Base-by-base conservation (phyloP, 169 alveolate species). In the Cryptosporidium ryanae region DNA sequence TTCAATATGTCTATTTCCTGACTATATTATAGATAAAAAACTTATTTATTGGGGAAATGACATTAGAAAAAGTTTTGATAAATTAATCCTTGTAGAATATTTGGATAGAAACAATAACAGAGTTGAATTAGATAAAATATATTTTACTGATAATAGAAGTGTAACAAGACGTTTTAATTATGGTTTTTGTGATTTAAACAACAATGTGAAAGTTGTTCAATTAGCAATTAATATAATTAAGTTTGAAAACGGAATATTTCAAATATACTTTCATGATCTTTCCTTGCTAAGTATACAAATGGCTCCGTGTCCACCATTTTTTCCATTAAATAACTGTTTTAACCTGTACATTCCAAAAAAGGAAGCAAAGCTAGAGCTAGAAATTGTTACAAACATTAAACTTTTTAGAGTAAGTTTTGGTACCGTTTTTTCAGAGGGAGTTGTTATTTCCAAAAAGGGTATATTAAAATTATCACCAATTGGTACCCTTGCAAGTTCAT, bases 41-140 rank as follows among this genome's bases (percentile, higher is more conserved):
- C 64, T 66, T 44, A 23, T 48, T 44, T 66, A 43, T 66, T 66
- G 82, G 82, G 82, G 64, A 10, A 66, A 66, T 43, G 82, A 66
- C 8, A 13, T 29, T n/a, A 8, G 34, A 21, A 52, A 12, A n/a
- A n/a, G 25, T 52, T 52, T 21, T 4, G 31, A 52, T 7, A 52
- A 52, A 12, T 12, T 52, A n/a, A 1, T 52, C 13, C 63, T 52
- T 52, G 0, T 52, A 52, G 31, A 52, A 52, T 52, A 52, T 52
- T 52, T 21, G 5, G 63, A 52, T 52, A 12, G 27, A n/a, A n/a
- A 52, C 12, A 52, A 52, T 52, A 17, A 52, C 6, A 38, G 46
- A 38, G 1, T 38, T 38, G 46, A 38, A 38, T 10, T 38, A 1
- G 46, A 1, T 38, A 38, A 10, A 38, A 1, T 38, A 38, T 38